phyloP scores from a whole-genome alignment of 163 green algal genomes.

The Trebouxia gelatinosa region DNA sequence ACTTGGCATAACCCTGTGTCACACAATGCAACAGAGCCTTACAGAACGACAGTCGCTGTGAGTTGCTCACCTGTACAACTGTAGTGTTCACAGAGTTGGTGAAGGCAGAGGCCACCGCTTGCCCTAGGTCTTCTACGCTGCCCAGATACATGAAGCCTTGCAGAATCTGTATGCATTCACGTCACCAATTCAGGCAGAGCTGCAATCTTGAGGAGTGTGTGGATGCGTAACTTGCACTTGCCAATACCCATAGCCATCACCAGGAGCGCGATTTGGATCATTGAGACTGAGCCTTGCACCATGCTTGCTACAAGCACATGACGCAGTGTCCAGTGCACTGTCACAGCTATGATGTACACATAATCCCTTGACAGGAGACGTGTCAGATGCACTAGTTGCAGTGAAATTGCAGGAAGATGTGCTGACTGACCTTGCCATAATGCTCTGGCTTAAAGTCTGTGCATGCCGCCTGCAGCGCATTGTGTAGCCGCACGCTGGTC shows the following conservation, averaged over 20 bases:
- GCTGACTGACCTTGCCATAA: slow-evolving; percentile 58
- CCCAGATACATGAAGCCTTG: slow-evolving; percentile 73
- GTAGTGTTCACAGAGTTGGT: slow-evolving; percentile 44
- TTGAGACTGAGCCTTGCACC: not conserved
- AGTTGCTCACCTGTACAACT: slow-evolving; percentile 27
- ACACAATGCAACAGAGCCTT: not conserved
- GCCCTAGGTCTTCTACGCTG: slow-evolving; percentile 45
- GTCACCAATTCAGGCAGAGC: too few relatives aligned
- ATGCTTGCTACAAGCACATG: not conserved
- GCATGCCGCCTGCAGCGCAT: slow-evolving; percentile 61
- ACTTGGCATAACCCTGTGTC: not conserved
- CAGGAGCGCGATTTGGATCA: not conserved
- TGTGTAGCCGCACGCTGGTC: slow-evolving; percentile 57
- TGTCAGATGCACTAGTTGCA: not conserved
- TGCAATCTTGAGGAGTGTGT: not conserved
- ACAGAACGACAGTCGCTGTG: not conserved
- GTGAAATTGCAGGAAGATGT: not conserved
- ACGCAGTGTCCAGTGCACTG: not conserved
- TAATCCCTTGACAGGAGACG: not conserved
- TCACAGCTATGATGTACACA: not conserved
- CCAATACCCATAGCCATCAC: not conserved
- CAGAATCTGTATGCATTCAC: slow-evolving; percentile 54
- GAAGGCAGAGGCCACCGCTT: slow-evolving; percentile 59
- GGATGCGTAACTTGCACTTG: not conserved
- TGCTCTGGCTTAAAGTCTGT: slow-evolving; percentile 57